phyloP scores from a whole-genome alignment of 768 basidiomycete species.

The Symmetrospora coprosmae region DNA sequence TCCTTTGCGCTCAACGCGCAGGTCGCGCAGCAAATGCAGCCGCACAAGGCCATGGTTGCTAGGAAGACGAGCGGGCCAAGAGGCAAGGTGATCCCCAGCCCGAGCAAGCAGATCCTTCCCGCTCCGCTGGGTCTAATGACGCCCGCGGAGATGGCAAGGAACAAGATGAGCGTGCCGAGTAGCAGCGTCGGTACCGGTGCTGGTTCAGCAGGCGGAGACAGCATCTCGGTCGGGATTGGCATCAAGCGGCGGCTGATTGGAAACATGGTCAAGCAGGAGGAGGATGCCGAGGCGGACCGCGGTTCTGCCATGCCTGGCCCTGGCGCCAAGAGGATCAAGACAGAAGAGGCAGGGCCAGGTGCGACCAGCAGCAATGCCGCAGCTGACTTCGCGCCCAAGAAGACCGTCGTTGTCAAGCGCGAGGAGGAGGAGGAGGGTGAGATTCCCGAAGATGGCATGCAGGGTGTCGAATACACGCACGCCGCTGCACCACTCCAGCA shows the following conservation, averaged over 20 bases:
- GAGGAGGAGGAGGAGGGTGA: constrained; percentile 18
- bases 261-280: constrained; percentile 1
- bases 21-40: no score
- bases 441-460: constrained; percentile 1
- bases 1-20: neutral
- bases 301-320: no score
- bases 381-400: neutral
- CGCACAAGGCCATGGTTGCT: no score
- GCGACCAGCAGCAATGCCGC: neutral
- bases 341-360: neutral
- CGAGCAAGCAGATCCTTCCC: constrained; percentile 4
- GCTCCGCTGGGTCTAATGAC: constrained; percentile 9
- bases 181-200: no score
- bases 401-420: neutral
- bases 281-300: neutral
- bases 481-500: no score
- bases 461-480: constrained; percentile 3
- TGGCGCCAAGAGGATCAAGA: neutral
- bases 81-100: neutral
- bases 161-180: no score
- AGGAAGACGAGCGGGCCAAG: neutral
- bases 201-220: neutral
- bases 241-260: constrained; percentile 1
- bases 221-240: neutral
- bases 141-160: constrained; percentile 7